Conservation (phyloP, 352 stramenopile species). For the Globisporangium emineosum region DNA sequence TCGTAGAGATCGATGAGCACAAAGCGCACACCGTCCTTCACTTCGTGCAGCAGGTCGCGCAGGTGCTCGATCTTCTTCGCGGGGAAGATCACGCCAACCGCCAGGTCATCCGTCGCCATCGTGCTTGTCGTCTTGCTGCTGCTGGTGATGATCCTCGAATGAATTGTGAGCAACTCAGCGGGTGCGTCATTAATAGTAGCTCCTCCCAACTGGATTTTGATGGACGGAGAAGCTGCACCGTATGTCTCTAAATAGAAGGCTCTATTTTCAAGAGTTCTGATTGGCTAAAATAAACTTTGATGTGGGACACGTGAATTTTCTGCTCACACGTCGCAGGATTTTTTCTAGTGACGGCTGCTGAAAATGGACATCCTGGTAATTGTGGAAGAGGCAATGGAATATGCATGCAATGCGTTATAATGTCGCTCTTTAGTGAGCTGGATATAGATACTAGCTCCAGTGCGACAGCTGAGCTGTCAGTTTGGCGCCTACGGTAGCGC, state of each 20-base stretch:
- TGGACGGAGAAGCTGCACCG: background rate
- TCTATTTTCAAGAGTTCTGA: background rate
- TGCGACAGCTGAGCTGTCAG: background rate
- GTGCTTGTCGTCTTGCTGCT: background rate
- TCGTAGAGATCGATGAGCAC: slow-evolving; percentile 72
- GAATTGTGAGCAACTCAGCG: background rate
- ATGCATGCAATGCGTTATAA: background rate
- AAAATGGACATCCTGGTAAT: no score
- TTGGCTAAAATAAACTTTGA: background rate
- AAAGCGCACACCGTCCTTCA: slow-evolving; percentile 53
- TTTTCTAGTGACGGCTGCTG: background rate
- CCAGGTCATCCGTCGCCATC: slow-evolving; percentile 29
- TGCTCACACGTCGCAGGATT: slow-evolving; percentile 13
- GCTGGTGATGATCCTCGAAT: background rate
- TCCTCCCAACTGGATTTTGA: background rate
- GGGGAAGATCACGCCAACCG: slow-evolving; percentile 78
- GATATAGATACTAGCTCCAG: background rate
- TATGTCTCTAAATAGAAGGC: slow-evolving; percentile 8
- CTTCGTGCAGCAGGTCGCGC: slow-evolving; percentile 50
- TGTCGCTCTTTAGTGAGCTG: background rate
- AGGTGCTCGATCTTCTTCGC: slow-evolving; percentile 82
- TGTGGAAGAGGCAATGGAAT: background rate
- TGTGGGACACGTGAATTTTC: background rate
- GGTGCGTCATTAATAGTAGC: background rate
- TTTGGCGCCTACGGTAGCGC: no score